Evolutionary conservation across 768 basidiomycete genomes (phyloP).

Genomic region (Mycena polygramma): DNA sequence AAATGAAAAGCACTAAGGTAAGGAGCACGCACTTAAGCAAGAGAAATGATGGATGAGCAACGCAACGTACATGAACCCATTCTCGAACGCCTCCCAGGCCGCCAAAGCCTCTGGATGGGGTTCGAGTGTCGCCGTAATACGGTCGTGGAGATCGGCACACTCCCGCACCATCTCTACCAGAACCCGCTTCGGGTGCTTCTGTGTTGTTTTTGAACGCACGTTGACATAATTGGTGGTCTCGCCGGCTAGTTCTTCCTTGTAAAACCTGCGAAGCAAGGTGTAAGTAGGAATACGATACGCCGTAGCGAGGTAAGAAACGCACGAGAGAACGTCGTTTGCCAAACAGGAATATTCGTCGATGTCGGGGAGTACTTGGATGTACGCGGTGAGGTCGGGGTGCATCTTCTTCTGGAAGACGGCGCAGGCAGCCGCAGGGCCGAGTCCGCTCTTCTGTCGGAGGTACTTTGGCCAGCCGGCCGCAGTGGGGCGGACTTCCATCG

Average conservation of each 20-base stretch:
- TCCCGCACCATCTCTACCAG: constrained; percentile 36
- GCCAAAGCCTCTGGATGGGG: neutral
- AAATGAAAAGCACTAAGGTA: neutral
- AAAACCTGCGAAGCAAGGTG: constrained; percentile 26
- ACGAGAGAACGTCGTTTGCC: constrained; percentile 43
- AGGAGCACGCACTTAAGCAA: neutral
- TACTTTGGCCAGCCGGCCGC: constrained; percentile 39
- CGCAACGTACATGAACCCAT: constrained; percentile 7
- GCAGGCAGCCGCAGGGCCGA: constrained; percentile 34
- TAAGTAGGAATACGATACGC: neutral
- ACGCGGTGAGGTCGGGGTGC: constrained; percentile 31
- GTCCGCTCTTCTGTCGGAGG: constrained; percentile 39
- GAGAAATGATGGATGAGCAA: neutral
- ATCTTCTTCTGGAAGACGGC: constrained; percentile 37
- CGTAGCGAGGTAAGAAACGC: neutral
- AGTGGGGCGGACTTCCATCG: constrained; percentile 12
- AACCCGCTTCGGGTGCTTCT: constrained; percentile 18
- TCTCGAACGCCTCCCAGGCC: constrained; percentile 3
- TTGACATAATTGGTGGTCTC: constrained; percentile 39
- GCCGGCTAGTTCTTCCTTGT: constrained; percentile 42
- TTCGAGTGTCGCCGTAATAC: neutral
- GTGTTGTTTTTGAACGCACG: constrained; percentile 33
- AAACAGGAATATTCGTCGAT: constrained; percentile 38
- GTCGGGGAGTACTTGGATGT: constrained; percentile 40
- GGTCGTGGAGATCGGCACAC: neutral